Percentiles rank a stretch among this genome's conserved stretches.
Conservation (phyloP, 306 rosid species). For the Cicer bijugum region DNA sequence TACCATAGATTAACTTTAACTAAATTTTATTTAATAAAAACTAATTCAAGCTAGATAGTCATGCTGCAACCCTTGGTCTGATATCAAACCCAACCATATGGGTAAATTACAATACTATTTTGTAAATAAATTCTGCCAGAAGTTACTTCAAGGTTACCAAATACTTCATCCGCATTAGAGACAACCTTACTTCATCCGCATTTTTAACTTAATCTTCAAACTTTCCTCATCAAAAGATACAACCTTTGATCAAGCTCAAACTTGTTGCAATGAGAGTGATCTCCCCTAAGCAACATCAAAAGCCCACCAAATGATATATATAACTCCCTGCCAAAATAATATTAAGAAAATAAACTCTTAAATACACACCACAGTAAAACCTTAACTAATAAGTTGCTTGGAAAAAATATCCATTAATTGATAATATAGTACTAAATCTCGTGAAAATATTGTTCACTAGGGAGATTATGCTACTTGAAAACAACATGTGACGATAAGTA, state of each 20-base stretch:
- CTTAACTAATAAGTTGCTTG: constrained; percentile 23
- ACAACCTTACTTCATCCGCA: constrained; percentile 47
- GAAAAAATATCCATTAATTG: constrained; percentile 9
- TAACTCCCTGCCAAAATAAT: constrained; percentile 59
- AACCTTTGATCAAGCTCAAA: constrained; percentile 80
- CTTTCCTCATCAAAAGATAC: constrained; percentile 88
- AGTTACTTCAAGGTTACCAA: too few relatives aligned
- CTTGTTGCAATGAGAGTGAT: constrained; percentile 56
- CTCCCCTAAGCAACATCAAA: constrained; percentile 90
- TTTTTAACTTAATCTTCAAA: constrained; percentile 45
- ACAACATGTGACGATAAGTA: not conserved
- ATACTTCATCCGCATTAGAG: not conserved
- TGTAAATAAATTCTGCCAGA: too few relatives aligned
- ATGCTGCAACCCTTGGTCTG: not conserved
- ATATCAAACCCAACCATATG: not conserved
- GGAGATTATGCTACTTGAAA: not conserved
- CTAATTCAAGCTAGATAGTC: not conserved
- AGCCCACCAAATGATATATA: constrained; percentile 91
- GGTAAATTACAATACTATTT: too few relatives aligned
- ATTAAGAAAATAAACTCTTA: not conserved
- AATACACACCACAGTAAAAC: not conserved
- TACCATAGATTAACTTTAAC: not conserved
- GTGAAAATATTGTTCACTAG: not conserved
- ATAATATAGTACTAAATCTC: not conserved
- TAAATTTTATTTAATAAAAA: constrained; percentile 19